Evolutionary conservation across 163 green algal genomes (phyloP).

Genomic region (Volvox carteri): DNA sequence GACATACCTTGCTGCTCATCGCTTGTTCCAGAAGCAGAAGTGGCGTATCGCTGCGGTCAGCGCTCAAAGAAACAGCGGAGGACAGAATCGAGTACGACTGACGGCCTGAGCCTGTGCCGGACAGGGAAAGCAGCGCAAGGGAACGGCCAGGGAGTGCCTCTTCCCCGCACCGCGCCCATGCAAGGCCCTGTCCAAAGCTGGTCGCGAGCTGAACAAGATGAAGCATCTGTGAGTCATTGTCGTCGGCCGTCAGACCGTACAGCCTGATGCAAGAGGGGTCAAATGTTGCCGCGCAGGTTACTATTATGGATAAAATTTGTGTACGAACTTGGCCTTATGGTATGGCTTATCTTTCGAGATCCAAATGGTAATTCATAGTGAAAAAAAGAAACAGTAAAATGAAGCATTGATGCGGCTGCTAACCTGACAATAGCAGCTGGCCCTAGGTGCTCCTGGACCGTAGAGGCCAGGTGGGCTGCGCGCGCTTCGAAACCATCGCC

Average conservation of each 20-base stretch:
- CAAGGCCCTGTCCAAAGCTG: background rate
- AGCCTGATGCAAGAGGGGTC: background rate
- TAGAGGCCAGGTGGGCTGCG: background rate
- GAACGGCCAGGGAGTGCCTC: background rate
- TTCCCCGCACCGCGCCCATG: background rate
- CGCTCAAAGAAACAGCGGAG: background rate
- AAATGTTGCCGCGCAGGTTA: too few relatives aligned
- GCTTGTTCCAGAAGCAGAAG: background rate
- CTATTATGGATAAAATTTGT: too few relatives aligned
- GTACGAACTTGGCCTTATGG: too few relatives aligned
- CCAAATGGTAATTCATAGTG: background rate
- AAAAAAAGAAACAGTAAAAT: background rate
- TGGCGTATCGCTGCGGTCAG: background rate
- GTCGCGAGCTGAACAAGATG: constrained; percentile 10
- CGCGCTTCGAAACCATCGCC: background rate
- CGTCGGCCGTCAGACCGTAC: background rate
- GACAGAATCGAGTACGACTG: background rate
- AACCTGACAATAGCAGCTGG: background rate
- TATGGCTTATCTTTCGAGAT: background rate
- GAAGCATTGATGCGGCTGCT: background rate
- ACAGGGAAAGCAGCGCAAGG: background rate
- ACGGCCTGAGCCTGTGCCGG: background rate
- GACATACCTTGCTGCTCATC: background rate
- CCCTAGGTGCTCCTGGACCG: background rate
- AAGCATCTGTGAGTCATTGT: background rate